Conservation (phyloP, 331 rosid species). For the Rosa hybrid region DNA sequence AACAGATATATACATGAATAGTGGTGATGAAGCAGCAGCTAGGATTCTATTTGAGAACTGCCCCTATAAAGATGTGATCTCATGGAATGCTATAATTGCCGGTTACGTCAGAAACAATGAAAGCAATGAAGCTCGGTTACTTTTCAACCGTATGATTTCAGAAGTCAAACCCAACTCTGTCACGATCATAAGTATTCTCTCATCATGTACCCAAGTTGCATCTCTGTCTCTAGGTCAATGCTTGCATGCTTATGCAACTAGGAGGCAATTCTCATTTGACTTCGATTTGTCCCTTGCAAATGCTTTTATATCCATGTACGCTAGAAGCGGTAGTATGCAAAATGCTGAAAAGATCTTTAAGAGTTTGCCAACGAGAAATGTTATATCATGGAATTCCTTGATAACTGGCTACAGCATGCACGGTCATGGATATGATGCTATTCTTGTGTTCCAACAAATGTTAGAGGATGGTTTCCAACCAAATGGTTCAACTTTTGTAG, state of each 20-base stretch:
- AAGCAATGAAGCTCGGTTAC: slow-evolving; percentile 32
- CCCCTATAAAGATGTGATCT: slow-evolving; percentile 39
- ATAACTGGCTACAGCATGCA: slow-evolving; percentile 48
- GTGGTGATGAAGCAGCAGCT: slow-evolving; percentile 44
- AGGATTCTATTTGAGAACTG: slow-evolving; percentile 36
- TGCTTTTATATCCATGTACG: slow-evolving; percentile 44
- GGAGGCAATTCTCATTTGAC: slow-evolving; percentile 20
- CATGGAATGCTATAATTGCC: slow-evolving; percentile 50
- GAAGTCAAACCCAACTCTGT: slow-evolving; percentile 45
- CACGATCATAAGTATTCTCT: slow-evolving; percentile 43
- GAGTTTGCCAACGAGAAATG: slow-evolving; percentile 29
- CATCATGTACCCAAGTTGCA: slow-evolving; percentile 46
- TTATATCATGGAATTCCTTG: slow-evolving; percentile 50
- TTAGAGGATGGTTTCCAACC: slow-evolving; percentile 41
- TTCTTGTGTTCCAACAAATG: slow-evolving; percentile 34
- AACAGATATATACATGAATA: slow-evolving; percentile 47
- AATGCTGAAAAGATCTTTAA: slow-evolving; percentile 42
- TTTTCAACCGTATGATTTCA: slow-evolving; percentile 40
- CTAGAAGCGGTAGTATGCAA: slow-evolving; percentile 44
- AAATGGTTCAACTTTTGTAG: slow-evolving; percentile 34
- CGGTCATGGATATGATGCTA: slow-evolving; percentile 44
- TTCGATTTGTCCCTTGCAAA: slow-evolving; percentile 37
- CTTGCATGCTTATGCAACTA: slow-evolving; percentile 43
- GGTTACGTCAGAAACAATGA: slow-evolving; percentile 33
- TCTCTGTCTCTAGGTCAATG: slow-evolving; percentile 40